Evolutionary conservation across 306 rosid species (phyloP).

Genomic region (Begonia peltatifolia): DNA sequence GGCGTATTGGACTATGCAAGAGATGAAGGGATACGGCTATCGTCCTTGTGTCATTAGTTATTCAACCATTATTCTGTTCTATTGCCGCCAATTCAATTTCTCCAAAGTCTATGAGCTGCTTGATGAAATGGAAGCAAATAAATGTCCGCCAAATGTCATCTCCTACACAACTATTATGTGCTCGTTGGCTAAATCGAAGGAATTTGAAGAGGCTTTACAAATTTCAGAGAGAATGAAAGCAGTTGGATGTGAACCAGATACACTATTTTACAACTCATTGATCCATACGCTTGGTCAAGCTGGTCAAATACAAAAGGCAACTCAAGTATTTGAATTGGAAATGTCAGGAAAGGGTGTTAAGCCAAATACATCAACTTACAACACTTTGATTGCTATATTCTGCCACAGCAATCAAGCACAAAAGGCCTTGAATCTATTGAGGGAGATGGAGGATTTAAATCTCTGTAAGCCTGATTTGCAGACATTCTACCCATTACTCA

Average conservation of each 20-base stretch:
- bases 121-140: constrained; percentile 73
- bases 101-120: constrained; percentile 44
- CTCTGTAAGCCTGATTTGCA: constrained; percentile 64
- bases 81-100: constrained; percentile 40
- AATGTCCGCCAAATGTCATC: constrained; percentile 50
- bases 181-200: constrained; percentile 41
- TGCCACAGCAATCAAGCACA: constrained; percentile 39
- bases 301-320: constrained; percentile 41
- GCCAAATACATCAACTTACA: constrained; percentile 65
- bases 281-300: constrained; percentile 59
- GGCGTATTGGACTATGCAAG: constrained; percentile 81
- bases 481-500: constrained; percentile 74
- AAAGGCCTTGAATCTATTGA: constrained; percentile 33
- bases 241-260: constrained; percentile 48
- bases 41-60: constrained; percentile 69
- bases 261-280: constrained; percentile 55
- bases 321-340: constrained; percentile 33
- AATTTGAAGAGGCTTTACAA: constrained; percentile 51
- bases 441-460: constrained; percentile 50
- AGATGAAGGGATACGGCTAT: constrained; percentile 77
- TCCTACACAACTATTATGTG: constrained; percentile 61
- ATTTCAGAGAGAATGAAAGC: constrained; percentile 41
- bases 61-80: constrained; percentile 49
- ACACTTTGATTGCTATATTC: constrained; percentile 68
- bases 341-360: constrained; percentile 37